Evolutionary conservation across 1,284 basidiomycete species (phyloP).

Genomic region (Austropuccinia psidii): DNA sequence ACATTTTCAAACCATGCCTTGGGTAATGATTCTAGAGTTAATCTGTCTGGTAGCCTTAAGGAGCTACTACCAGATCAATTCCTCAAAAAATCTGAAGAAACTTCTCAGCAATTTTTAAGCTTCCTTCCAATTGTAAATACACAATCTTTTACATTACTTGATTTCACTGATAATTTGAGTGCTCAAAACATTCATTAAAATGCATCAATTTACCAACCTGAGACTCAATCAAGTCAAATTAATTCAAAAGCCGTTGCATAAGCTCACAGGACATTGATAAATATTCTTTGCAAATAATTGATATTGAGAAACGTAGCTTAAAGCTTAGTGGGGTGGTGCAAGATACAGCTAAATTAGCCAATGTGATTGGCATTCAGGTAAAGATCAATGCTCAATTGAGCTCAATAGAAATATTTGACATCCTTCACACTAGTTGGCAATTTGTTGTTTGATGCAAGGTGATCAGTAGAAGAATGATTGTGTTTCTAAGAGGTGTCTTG

Average conservation of each 20-base stretch:
- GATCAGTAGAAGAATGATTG: slow-evolving; percentile 79
- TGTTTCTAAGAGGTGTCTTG: slow-evolving; percentile 72
- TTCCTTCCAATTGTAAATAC: slow-evolving; percentile 64
- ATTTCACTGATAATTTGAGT: slow-evolving; percentile 9
- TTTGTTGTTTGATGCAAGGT: slow-evolving; percentile 82
- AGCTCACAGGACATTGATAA: too few relatives aligned
- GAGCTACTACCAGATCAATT: slow-evolving; percentile 65
- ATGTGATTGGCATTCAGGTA: slow-evolving; percentile 65
- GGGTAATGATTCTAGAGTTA: slow-evolving; percentile 34
- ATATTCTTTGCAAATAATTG: too few relatives aligned
- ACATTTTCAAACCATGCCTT: slow-evolving; percentile 9
- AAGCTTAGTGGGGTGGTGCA: slow-evolving; percentile 66
- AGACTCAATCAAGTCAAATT: too few relatives aligned
- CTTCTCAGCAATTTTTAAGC: slow-evolving; percentile 62
- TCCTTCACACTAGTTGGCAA: slow-evolving; percentile 78
- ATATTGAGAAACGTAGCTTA: slow-evolving; percentile 52
- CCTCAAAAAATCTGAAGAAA: slow-evolving; percentile 56
- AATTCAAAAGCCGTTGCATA: too few relatives aligned
- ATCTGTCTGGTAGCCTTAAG: slow-evolving; percentile 57
- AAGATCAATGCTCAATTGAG: slow-evolving; percentile 69
- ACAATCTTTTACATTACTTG: slow-evolving; percentile 54
- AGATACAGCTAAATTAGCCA: slow-evolving; percentile 72
- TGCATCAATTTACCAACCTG: too few relatives aligned
- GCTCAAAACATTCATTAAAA: background rate
- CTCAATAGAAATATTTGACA: slow-evolving; percentile 64